phyloP scores from a whole-genome alignment of 2,329 filamentous ascomycete species.

The Aspergillus flavus region DNA sequence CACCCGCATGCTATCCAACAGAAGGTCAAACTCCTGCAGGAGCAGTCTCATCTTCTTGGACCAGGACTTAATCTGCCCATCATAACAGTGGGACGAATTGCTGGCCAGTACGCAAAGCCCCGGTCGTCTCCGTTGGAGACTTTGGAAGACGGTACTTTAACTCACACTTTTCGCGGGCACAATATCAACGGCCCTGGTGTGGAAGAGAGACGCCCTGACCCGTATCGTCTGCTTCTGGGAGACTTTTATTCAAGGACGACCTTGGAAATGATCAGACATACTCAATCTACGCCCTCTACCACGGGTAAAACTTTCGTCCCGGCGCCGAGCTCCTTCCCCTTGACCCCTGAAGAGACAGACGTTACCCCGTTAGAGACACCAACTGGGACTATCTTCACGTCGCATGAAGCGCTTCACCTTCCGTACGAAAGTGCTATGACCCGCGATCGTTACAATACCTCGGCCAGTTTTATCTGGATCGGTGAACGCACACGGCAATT shows the following conservation, averaged over 20 bases:
- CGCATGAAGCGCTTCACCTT: slow-evolving; percentile 14
- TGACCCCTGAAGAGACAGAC: not conserved
- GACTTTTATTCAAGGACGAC: slow-evolving; percentile 93
- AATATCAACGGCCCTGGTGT: slow-evolving; percentile 79
- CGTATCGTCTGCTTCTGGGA: slow-evolving; percentile 75
- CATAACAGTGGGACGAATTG: slow-evolving; percentile 76
- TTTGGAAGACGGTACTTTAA: slow-evolving; percentile 69
- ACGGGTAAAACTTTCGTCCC: not conserved
- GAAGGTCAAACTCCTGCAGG: slow-evolving; percentile 81
- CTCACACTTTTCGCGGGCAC: slow-evolving; percentile 88
- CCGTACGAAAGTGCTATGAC: slow-evolving; percentile 39
- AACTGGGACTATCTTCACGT: slow-evolving; percentile 9
- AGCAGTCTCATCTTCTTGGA: slow-evolving; percentile 6
- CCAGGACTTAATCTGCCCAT: slow-evolving; percentile 9
- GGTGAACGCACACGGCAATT: slow-evolving; percentile 90
- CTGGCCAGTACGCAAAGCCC: slow-evolving; percentile 93
- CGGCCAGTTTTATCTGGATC: slow-evolving; percentile 93
- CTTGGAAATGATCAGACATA: slow-evolving; percentile 63
- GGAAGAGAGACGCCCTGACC: slow-evolving; percentile 72
- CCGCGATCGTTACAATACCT: slow-evolving; percentile 89
- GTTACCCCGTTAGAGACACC: not conserved
- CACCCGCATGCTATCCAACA: slow-evolving; percentile 80
- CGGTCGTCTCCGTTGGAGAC: slow-evolving; percentile 79
- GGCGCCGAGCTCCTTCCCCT: not conserved
- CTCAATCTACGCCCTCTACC: not conserved